Percentiles rank a stretch among this genome's conserved stretches.
These are phyloP conservation scores for Colletotrichum liaoningense DNA, from an alignment of 2,329 filamentous ascomycete species.

Conservation along the genomic window DNA sequence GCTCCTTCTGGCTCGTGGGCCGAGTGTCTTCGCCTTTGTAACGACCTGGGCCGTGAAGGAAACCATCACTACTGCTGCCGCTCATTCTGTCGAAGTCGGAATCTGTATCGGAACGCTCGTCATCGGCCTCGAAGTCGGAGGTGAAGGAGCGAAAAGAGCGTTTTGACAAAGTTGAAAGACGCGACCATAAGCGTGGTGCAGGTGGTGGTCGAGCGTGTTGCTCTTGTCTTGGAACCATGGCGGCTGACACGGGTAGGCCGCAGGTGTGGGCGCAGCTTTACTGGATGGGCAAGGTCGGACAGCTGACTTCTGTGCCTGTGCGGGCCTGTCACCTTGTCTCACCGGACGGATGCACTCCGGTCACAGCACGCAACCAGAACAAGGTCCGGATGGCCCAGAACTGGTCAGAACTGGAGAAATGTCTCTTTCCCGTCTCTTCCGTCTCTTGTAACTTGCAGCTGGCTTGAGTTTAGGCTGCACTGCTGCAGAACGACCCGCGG, in stretches of 20 bases:
- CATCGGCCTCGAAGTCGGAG: conserved; percentile 76
- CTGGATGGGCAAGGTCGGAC: conserved; percentile 9
- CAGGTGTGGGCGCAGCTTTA: conserved; percentile 22
- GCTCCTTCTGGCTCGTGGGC: conserved; percentile 88
- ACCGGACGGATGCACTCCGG: conserved; percentile 17
- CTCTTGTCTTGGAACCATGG: conserved; percentile 37
- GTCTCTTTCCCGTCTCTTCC: background rate
- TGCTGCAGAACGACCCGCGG: background rate
- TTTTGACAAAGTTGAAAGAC: conserved; percentile 64
- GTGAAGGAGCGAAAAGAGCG: conserved; percentile 68
- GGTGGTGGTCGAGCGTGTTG: conserved; percentile 49
- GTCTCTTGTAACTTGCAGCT: background rate
- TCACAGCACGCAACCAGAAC: conserved; percentile 16
- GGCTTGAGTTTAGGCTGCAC: background rate
- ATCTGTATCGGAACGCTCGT: conserved; percentile 68
- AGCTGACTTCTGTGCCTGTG: conserved; percentile 21
- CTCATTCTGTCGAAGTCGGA: conserved; percentile 48
- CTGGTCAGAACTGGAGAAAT: background rate
- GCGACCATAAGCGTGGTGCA: conserved; percentile 60
- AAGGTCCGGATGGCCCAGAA: background rate
- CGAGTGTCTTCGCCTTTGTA: conserved; percentile 89
- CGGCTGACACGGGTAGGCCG: background rate
- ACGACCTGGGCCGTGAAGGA: conserved; percentile 50
- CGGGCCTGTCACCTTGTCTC: conserved; percentile 1
- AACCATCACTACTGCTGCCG: conserved; percentile 49